Base-by-base conservation (phyloP, 192 early-diverging fungal species). In the Paraglomus brasilianum region DNA sequence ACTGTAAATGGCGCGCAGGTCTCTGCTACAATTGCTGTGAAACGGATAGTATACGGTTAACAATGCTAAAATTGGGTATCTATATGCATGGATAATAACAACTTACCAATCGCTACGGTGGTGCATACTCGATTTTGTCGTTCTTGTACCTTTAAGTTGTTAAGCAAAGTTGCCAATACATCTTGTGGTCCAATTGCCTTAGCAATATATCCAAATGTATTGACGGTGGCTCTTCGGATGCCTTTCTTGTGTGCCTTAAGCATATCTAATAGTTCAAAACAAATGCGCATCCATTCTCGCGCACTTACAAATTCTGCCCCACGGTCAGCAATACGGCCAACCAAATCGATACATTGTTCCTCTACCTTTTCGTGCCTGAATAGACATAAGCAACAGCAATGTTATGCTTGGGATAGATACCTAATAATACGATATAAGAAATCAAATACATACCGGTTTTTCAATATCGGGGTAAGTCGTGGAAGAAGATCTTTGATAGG, bases 221-320 rank as follows among this genome's bases (percentile, higher is more conserved):
- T 97, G 66, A 99, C 93, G 5, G 97, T 91, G 0, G 97, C 95
- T 69, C 97, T 87, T 9, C 96, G 90, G 73, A 97, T 97, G 43
- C 91, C 91, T 77, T 93, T 97, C 67, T 93, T 92, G 80, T 95
- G 94, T 0, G 97, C 95, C 68, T 96, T 96, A 60, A 99, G 82
- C 80, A 98, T 87, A 75, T 99, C 97, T 45, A 99, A 84, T 42
- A 99, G 81, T 80, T 96, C 95, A 72, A 99, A 99, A 74, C 97
- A 99, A 74, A 95, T 94, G 47, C 97, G 91, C 97, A 99, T 99
- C 97, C 97, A 99, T 81, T 99, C 97, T 72, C 96, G 85, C 4
- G 97, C 91, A 55, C 87, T 88, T 15, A 99, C 97, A 79, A 88
- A 93, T 75, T 97, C 96, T 14, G 97, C 93, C 49, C 93, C 97